Evolutionary conservation across 192 early-diverging fungal genomes (phyloP), one percentile per base, ranked within the genome.

Genomic region (Coemansia sp.): DNA sequence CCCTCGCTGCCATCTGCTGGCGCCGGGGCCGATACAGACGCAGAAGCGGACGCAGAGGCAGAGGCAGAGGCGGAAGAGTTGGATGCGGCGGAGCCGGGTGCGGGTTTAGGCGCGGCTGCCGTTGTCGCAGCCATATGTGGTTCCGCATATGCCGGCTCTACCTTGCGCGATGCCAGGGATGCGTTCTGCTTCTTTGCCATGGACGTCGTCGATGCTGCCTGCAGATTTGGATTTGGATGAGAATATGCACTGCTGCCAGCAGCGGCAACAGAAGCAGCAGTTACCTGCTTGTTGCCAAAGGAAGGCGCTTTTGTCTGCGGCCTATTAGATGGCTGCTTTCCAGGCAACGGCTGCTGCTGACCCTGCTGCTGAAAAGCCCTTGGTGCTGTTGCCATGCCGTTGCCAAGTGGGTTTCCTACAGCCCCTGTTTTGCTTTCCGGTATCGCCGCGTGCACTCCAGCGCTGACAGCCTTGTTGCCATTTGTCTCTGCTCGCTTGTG

Each of bases 271-370:
- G n/a, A n/a, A n/a, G n/a, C n/a, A n/a, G n/a, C n/a, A n/a, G n/a
- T n/a, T n/a, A n/a, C n/a, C n/a, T n/a, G n/a, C n/a, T n/a, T n/a
- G n/a, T n/a, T 18, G 16, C 39, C 39, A 42, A 3, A 10, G 13
- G 39, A 10, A 42, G 14, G 16, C 6, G 39, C 39, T 42, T 42
- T 42, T 18, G 39, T 18, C 16, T 42, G 39, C 13, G 39, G 39
- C 13, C 39, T 42, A 42, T 18, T 5, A 10, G 39, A 28, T n/a
- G n/a, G n/a, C 18, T 55, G 28, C 39, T 55, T 28, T 55, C 10
- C 53, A 30, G 24, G 53, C 53, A 55, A 11, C 13, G n/a, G 20
- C 49, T 55, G 53, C 53, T 55, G 6, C 53, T 51, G 49, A 23
- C 8, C 7, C 22, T 42, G 39, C 39, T 42, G 39, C 39, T 42